A percentile compares a stretch with the other conserved stretches of the same genome.
phyloP scores from a whole-genome alignment of 495 filamentous ascomycete species.

The Tuber umbilicatum region DNA sequence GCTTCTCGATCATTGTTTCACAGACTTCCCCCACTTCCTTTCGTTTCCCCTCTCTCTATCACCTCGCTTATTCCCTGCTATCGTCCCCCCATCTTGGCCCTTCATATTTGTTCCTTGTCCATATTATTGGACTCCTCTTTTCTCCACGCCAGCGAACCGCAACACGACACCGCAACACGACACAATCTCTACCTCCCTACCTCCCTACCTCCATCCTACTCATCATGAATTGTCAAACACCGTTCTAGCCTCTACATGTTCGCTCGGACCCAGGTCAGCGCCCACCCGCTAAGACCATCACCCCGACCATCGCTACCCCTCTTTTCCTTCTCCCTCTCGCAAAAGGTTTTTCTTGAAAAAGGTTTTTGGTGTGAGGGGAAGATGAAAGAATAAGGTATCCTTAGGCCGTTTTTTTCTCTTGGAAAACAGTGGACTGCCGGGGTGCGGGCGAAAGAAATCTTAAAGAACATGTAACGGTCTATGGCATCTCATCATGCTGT shows the following conservation, averaged over 20 bases:
- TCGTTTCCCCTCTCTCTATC: background rate
- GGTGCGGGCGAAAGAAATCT: conserved; percentile 2
- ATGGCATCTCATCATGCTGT: conserved; percentile 4
- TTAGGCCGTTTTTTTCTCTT: background rate
- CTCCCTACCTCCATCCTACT: background rate
- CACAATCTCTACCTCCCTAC: background rate
- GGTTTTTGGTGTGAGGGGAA: conserved; percentile 3
- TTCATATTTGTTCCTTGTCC: background rate
- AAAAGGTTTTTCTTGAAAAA: background rate
- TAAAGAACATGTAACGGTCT: background rate
- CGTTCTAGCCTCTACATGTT: conserved; percentile 37
- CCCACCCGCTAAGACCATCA: conserved; percentile 9
- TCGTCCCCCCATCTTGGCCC: background rate
- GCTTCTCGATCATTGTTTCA: background rate
- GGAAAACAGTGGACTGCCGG: background rate
- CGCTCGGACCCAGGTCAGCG: conserved; percentile 39
- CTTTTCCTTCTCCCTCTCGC: conserved; percentile 5
- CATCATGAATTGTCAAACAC: conserved; percentile 6
- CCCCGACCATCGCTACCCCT: conserved; percentile 10
- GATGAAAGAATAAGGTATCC: background rate
- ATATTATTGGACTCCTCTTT: background rate
- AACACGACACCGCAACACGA: background rate
- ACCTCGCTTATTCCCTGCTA: background rate
- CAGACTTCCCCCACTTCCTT: background rate
- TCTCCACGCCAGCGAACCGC: background rate